Conservation (phyloP, 495 filamentous ascomycete species). For the Aspergillus conjunctus region DNA sequence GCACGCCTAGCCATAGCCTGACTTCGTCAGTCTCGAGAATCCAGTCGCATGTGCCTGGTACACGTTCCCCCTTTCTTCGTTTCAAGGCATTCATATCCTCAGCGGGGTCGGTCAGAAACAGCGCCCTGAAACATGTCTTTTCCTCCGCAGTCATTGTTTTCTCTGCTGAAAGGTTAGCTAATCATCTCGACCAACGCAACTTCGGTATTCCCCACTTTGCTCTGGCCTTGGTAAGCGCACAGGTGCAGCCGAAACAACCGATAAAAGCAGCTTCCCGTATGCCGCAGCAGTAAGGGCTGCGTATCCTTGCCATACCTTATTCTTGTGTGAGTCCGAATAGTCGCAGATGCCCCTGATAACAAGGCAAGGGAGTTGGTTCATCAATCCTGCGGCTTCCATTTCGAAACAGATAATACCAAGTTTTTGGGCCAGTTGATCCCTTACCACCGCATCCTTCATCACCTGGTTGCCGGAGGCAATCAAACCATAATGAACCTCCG, state of each 20-base stretch:
- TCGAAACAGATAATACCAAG: slow-evolving; percentile 43
- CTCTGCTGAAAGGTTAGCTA: not conserved
- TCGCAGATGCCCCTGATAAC: slow-evolving; percentile 39
- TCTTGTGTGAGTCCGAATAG: slow-evolving; percentile 42
- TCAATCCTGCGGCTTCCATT: slow-evolving; percentile 50
- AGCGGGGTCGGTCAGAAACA: slow-evolving; percentile 12
- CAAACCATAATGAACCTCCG: slow-evolving; percentile 18
- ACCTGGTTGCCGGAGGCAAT: slow-evolving; percentile 26
- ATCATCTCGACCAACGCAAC: too few relatives aligned
- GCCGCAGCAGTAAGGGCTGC: slow-evolving; percentile 34
- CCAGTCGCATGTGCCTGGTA: slow-evolving; percentile 30
- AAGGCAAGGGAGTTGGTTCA: slow-evolving; percentile 31
- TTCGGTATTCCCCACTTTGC: too few relatives aligned
- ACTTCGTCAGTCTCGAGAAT: slow-evolving; percentile 28
- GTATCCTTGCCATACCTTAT: slow-evolving; percentile 33
- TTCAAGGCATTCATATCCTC: slow-evolving; percentile 16
- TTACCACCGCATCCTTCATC: slow-evolving; percentile 15
- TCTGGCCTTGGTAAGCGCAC: too few relatives aligned
- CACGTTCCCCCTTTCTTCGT: slow-evolving; percentile 10
- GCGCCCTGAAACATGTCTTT: not conserved
- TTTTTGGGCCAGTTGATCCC: slow-evolving; percentile 24
- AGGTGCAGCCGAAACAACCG: too few relatives aligned
- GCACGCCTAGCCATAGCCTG: slow-evolving; percentile 18
- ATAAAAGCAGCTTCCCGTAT: slow-evolving; percentile 28
- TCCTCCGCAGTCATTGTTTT: not conserved